Conservation (phyloP, 441 rosid genomes). For the Erysimum cheiri region DNA sequence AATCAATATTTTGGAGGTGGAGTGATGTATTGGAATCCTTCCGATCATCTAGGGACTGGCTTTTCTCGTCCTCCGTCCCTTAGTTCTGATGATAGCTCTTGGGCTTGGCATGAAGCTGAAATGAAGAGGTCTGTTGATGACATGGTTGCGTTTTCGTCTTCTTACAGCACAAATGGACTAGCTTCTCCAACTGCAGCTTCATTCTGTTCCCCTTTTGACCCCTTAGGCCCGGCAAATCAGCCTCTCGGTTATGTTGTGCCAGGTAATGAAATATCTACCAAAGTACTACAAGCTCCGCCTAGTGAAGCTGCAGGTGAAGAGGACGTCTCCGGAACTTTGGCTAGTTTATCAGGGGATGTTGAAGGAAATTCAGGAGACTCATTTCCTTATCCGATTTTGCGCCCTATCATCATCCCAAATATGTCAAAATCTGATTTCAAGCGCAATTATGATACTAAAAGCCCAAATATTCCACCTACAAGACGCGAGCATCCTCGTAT, state of each 20-base stretch:
- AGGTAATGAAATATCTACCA: constrained; percentile 82
- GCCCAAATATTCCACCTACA: constrained; percentile 82
- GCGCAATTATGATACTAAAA: constrained; percentile 70
- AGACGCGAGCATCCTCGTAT: constrained; percentile 86
- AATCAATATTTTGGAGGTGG: constrained; percentile 97
- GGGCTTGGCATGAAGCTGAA: constrained; percentile 99
- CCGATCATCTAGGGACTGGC: constrained; percentile 83
- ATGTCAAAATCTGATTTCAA: constrained; percentile 75
- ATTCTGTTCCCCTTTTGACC: constrained; percentile 90
- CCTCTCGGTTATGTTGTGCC: constrained; percentile 87
- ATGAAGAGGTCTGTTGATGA: constrained; percentile 96
- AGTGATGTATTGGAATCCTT: constrained; percentile 98
- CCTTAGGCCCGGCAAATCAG: constrained; percentile 80
- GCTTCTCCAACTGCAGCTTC: constrained; percentile 95
- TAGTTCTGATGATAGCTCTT: constrained; percentile 98
- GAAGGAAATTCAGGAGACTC: constrained; percentile 80
- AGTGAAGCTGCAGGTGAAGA: constrained; percentile 70
- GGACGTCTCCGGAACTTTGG: constrained; percentile 69
- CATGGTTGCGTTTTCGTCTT: constrained; percentile 96
- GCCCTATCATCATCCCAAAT: constrained; percentile 92
- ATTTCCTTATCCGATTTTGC: constrained; percentile 83
- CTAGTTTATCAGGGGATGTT: constrained; percentile 65
- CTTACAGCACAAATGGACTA: constrained; percentile 93
- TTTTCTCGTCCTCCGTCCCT: constrained; percentile 97
- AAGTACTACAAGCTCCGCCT: constrained; percentile 68